These are phyloP conservation scores for Penicillium soppii DNA, from an alignment of 495 filamentous ascomycete species.

Conservation along the genomic window DNA sequence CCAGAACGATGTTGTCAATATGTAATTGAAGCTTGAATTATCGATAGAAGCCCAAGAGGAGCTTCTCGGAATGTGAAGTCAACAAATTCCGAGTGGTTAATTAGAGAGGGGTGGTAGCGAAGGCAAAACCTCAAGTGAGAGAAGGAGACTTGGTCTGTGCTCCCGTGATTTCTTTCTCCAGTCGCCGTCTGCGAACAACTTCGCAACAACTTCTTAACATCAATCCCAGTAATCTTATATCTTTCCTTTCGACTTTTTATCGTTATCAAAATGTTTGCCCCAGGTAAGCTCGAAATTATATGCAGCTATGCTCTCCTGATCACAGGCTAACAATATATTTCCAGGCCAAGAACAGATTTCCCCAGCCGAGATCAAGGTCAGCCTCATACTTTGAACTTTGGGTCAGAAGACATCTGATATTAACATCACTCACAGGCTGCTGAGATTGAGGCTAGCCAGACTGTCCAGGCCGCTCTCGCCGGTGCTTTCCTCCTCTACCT, in stretches of 20 bases:
- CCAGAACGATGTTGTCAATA: not conserved
- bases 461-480: constrained; percentile 60
- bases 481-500: constrained; percentile 74
- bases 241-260: constrained; percentile 1
- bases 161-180: constrained; percentile 27
- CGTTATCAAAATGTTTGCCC: constrained; percentile 43
- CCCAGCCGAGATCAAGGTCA: constrained; percentile 48
- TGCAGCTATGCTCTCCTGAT: not conserved
- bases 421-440: constrained; percentile 42
- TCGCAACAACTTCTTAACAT: not conserved
- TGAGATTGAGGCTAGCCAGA: constrained; percentile 69
- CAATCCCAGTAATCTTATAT: constrained; percentile 1
- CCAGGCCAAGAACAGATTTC: constrained; percentile 47
- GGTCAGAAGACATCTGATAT: not conserved
- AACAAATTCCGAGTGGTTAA: constrained; percentile 1
- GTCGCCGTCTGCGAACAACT: not conserved
- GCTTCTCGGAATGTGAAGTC: not conserved
- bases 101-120: constrained; percentile 9
- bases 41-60: not conserved
- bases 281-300: constrained; percentile 28
- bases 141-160: constrained; percentile 33
- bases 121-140: constrained; percentile 16
- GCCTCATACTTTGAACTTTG: not conserved
- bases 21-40: not conserved
- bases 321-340: not conserved